Conservation (phyloP, 2,329 filamentous ascomycete species). For the Pestalotiopsis sp. region DNA sequence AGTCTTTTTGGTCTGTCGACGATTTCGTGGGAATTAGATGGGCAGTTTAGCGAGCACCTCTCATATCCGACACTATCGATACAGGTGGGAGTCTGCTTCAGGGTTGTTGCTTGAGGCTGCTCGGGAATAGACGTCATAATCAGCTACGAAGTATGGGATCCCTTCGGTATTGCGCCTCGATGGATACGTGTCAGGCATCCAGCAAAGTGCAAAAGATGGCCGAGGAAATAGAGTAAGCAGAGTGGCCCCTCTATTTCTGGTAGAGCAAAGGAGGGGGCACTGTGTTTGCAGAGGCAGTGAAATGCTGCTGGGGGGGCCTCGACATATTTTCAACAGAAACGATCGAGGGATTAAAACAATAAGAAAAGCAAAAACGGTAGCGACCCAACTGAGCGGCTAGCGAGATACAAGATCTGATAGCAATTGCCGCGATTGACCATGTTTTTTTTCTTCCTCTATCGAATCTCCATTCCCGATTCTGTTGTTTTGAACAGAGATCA, state of each 20-base stretch:
- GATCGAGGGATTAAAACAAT: neutral
- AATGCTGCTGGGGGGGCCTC: neutral
- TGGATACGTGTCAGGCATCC: slow-evolving; percentile 7
- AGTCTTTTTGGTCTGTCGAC: neutral
- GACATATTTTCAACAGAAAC: neutral
- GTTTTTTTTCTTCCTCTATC: neutral
- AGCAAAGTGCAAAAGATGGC: neutral
- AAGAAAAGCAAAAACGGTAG: neutral
- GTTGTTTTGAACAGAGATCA: slow-evolving; percentile 2
- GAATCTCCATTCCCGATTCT: neutral
- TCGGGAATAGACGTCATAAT: neutral
- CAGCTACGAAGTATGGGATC: neutral
- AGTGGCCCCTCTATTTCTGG: neutral
- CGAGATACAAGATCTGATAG: neutral
- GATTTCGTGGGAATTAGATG: neutral
- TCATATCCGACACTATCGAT: neutral
- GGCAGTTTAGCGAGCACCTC: neutral
- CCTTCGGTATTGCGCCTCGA: slow-evolving; percentile 2
- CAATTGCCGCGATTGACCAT: slow-evolving; percentile 5
- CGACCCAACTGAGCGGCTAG: neutral
- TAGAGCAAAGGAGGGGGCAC: neutral
- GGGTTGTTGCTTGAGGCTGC: neutral
- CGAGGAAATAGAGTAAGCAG: neutral
- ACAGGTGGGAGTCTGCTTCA: neutral
- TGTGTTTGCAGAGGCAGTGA: neutral